Percentiles rank a stretch among this genome's conserved stretches.
Conservation (phyloP, 2,329 filamentous ascomycete species). For the Aureobasidium sp. region DNA sequence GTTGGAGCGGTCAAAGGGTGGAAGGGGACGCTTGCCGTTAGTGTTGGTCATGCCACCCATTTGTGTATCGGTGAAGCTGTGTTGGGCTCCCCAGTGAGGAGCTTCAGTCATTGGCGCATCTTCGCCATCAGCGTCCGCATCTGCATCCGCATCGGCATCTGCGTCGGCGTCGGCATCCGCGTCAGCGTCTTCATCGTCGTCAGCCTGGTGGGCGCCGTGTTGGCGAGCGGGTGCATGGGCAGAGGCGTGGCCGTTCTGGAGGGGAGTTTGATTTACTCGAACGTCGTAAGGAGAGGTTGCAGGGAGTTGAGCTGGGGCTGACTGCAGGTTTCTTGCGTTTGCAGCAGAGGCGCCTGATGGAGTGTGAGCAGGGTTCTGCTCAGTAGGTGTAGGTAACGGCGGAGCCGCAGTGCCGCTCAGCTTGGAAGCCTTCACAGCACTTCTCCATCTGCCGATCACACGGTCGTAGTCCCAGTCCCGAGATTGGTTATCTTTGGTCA, state of each 20-base stretch:
- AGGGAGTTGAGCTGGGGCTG: neutral
- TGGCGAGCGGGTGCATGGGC: neutral
- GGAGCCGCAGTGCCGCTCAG: neutral
- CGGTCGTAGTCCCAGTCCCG: constrained; percentile 19
- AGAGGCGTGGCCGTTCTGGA: constrained; percentile 8
- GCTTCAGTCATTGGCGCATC: neutral
- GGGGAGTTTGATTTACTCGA: neutral
- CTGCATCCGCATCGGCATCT: constrained; percentile 17
- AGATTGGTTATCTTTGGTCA: constrained; percentile 16
- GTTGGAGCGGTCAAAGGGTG: constrained; percentile 3
- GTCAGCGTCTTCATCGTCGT: constrained; percentile 4
- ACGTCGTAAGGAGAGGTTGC: constrained; percentile 5
- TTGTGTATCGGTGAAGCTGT: constrained; percentile 3
- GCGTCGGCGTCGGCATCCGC: constrained; percentile 17
- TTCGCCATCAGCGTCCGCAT: constrained; percentile 16
- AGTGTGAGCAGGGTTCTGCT: neutral
- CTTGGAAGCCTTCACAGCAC: constrained; percentile 12
- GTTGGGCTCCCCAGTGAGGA: constrained; percentile 6
- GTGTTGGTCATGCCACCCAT: constrained; percentile 16
- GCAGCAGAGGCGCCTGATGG: neutral
- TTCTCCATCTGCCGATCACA: constrained; percentile 20
- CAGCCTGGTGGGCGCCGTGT: neutral
- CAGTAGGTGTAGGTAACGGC: neutral
- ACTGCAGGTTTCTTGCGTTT: neutral
- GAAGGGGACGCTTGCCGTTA: constrained; percentile 18